Percentiles rank a stretch among this genome's conserved stretches.
Conservation (phyloP, 352 stramenopile species). For the Phytophthora citricola region DNA sequence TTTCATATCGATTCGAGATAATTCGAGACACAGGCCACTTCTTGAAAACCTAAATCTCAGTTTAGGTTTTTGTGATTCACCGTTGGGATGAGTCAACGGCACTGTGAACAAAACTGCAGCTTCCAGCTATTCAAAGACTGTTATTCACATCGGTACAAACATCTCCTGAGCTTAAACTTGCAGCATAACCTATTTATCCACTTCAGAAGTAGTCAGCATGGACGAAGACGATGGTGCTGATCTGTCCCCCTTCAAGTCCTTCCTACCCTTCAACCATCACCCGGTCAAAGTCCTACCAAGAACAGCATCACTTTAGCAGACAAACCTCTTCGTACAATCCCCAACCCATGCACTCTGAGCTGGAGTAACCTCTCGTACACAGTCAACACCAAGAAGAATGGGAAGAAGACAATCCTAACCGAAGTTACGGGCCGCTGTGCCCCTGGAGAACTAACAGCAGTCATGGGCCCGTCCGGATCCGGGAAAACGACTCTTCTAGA, state of each 20-base stretch:
- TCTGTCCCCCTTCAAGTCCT: slow-evolving; percentile 16
- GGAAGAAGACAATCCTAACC: slow-evolving; percentile 58
- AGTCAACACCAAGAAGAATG: slow-evolving; percentile 31
- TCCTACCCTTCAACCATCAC: slow-evolving; percentile 1
- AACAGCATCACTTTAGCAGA: slow-evolving; percentile 1
- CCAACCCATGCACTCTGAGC: slow-evolving; percentile 27
- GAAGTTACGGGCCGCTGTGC: slow-evolving; percentile 64
- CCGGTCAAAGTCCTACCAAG: slow-evolving; percentile 1
- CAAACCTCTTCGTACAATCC: slow-evolving; percentile 11
- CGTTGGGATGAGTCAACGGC: neutral
- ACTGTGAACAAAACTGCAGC: neutral
- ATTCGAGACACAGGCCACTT: neutral
- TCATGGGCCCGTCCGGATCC: slow-evolving; percentile 66
- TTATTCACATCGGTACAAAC: neutral
- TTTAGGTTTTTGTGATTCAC: neutral
- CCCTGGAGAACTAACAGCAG: slow-evolving; percentile 62
- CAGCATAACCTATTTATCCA: slow-evolving; percentile 3
- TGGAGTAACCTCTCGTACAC: slow-evolving; percentile 32
- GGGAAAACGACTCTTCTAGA: slow-evolving; percentile 77
- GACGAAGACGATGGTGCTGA: slow-evolving; percentile 4
- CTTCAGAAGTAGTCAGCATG: slow-evolving; percentile 11
- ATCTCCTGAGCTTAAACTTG: neutral
- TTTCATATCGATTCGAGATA: neutral
- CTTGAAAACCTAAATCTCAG: too few relatives aligned
- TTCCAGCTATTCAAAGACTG: slow-evolving; percentile 3